Conservation (phyloP, 352 stramenopile species). For the Phytophthora foliorum region DNA sequence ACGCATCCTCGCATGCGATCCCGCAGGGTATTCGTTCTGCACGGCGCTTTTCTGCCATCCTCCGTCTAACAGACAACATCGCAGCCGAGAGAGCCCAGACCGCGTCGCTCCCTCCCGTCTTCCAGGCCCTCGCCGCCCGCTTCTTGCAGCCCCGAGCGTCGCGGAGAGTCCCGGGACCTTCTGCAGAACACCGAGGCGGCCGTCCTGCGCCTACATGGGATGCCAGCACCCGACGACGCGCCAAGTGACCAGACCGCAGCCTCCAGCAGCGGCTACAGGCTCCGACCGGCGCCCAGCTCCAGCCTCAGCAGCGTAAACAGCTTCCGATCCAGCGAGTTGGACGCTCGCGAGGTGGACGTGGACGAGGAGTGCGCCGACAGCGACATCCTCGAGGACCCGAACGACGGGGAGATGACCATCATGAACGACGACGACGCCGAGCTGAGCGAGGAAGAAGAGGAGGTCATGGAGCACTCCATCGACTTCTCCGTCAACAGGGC, state of each 20-base stretch:
- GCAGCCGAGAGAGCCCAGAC: slow-evolving; percentile 4
- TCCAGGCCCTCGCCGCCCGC: neutral
- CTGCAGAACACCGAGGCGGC: slow-evolving; percentile 19
- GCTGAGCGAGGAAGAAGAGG: slow-evolving; percentile 60
- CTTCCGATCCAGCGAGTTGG: slow-evolving; percentile 34
- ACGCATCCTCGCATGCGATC: neutral
- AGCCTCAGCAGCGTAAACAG: slow-evolving; percentile 30
- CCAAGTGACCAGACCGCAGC: slow-evolving; percentile 37
- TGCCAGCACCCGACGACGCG: slow-evolving; percentile 44
- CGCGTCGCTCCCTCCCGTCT: neutral
- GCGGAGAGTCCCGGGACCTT: slow-evolving; percentile 18
- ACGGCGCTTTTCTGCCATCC: slow-evolving; percentile 8
- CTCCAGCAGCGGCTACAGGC: slow-evolving; percentile 26
- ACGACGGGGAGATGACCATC: slow-evolving; percentile 75
- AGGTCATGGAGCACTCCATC: slow-evolving; percentile 80
- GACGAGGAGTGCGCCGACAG: slow-evolving; percentile 53
- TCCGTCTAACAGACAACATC: slow-evolving; percentile 19
- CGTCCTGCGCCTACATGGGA: slow-evolving; percentile 58
- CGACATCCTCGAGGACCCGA: slow-evolving; percentile 52
- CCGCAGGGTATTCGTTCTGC: neutral
- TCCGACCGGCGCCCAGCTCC: slow-evolving; percentile 20
- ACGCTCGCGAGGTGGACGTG: slow-evolving; percentile 17
- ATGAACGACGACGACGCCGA: slow-evolving; percentile 71
- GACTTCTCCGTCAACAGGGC: slow-evolving; percentile 80
- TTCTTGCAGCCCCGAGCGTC: neutral